Conservation (phyloP, 208 protist species). For the Crithidia thermophila region DNA sequence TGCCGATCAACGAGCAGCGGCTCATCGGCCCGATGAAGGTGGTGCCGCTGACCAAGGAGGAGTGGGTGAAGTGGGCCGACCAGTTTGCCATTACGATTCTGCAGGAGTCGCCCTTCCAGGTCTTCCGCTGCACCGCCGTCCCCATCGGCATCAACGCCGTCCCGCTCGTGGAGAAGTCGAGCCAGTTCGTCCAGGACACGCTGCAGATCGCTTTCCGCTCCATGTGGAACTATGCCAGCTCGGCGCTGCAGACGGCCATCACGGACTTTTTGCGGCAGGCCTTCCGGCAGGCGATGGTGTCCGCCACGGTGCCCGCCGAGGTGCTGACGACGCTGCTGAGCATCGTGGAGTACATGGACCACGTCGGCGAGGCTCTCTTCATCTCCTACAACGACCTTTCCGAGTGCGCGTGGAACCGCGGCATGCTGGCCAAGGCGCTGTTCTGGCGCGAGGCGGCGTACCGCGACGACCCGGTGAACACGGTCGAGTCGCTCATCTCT, state of each 20-base stretch:
- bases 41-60: constrained; percentile 72
- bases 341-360: constrained; percentile 89
- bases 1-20: constrained; percentile 66
- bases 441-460: constrained; percentile 89
- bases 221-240: constrained; percentile 75
- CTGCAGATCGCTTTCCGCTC: constrained; percentile 74
- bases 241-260: constrained; percentile 56
- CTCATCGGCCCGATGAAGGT: constrained; percentile 62
- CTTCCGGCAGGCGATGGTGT: constrained; percentile 63
- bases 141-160: constrained; percentile 67
- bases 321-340: constrained; percentile 68
- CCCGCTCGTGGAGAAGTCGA: constrained; percentile 67
- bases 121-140: constrained; percentile 81
- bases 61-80: constrained; percentile 79
- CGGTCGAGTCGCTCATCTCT: constrained; percentile 78
- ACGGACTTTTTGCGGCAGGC: constrained; percentile 67
- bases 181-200: constrained; percentile 67
- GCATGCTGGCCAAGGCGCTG: constrained; percentile 88
- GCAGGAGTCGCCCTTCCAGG: constrained; percentile 84
- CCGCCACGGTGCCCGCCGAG: constrained; percentile 70
- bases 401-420: constrained; percentile 82
- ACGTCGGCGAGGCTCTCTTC: constrained; percentile 70
- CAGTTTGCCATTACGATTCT: constrained; percentile 71
- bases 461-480: constrained; percentile 63
- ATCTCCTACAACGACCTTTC: constrained; percentile 67